phyloP scores from a whole-genome alignment of 345 rosid species.

The Brassica rapa region DNA sequence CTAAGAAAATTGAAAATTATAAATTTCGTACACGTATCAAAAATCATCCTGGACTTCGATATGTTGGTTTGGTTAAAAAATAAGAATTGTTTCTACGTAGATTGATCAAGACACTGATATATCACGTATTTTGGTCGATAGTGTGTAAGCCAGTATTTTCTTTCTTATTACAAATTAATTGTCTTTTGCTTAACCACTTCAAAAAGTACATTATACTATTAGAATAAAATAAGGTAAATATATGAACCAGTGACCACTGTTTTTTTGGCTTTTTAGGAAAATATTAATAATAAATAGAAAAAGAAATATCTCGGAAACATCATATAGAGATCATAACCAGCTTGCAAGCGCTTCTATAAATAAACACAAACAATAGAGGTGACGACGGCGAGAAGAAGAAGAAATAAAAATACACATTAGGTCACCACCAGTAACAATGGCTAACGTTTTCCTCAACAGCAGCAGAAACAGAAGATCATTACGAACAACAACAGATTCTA shows the following conservation, averaged over 20 bases:
- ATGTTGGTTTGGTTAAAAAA: neutral
- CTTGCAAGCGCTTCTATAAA: slow-evolving; percentile 35
- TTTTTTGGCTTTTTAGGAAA: neutral
- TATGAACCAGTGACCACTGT: neutral
- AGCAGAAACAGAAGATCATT: slow-evolving; percentile 40
- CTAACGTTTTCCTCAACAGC: slow-evolving; percentile 31
- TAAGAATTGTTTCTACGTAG: neutral
- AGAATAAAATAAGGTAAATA: neutral
- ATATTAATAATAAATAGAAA: neutral
- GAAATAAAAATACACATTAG: slow-evolving; percentile 7
- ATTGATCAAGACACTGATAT: slow-evolving; percentile 10
- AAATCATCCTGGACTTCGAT: neutral
- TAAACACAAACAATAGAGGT: slow-evolving; percentile 25
- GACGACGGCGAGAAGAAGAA: neutral
- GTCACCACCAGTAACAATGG: slow-evolving; percentile 31
- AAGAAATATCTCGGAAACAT: slow-evolving; percentile 37
- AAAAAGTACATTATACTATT: neutral
- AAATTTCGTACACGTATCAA: neutral
- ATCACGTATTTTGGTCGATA: slow-evolving; percentile 14
- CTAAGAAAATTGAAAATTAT: neutral
- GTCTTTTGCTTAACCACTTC: slow-evolving; percentile 22
- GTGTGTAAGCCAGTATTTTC: slow-evolving; percentile 3
- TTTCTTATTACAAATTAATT: neutral
- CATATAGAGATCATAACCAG: slow-evolving; percentile 28
- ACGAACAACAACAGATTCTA: slow-evolving; percentile 29